A percentile compares a stretch with the other conserved stretches of the same genome.
These are phyloP conservation scores for Chaetomium sp. DNA, from an alignment of 2,329 filamentous ascomycete genomes.

Conservation along the genomic window DNA sequence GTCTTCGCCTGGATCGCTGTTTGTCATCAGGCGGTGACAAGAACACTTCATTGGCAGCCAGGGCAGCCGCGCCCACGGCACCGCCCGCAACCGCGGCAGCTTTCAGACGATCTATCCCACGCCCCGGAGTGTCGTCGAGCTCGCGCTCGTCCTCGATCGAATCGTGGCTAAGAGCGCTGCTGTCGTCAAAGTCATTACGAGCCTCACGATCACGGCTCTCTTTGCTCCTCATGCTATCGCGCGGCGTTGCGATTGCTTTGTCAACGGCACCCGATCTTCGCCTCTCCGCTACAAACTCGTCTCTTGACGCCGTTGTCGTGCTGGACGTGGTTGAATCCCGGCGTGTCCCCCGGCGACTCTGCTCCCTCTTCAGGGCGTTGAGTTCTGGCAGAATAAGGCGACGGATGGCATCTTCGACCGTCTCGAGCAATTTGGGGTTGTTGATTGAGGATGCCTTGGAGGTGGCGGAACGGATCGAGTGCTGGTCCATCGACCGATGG, in stretches of 20 bases:
- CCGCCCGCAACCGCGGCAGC: slow-evolving; percentile 41
- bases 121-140: slow-evolving; percentile 41
- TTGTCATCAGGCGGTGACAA: slow-evolving; percentile 43
- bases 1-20: slow-evolving; percentile 46
- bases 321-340: slow-evolving; percentile 58
- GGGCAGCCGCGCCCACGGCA: slow-evolving; percentile 32
- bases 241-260: slow-evolving; percentile 45
- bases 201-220: slow-evolving; percentile 47
- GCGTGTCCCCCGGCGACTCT: slow-evolving; percentile 67
- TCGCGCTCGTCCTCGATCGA: slow-evolving; percentile 38
- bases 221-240: slow-evolving; percentile 44
- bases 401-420: slow-evolving; percentile 88
- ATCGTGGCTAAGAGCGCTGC: slow-evolving; percentile 41
- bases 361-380: slow-evolving; percentile 83
- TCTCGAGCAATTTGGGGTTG: slow-evolving; percentile 84
- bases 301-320: slow-evolving; percentile 47
- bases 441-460: slow-evolving; percentile 69
- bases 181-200: slow-evolving; percentile 47
- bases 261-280: slow-evolving; percentile 54
- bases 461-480: slow-evolving; percentile 44
- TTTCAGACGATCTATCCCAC: slow-evolving; percentile 38
- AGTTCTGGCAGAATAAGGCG: slow-evolving; percentile 86
- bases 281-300: slow-evolving; percentile 53
- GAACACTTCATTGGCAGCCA: slow-evolving; percentile 27
- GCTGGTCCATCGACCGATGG: slow-evolving; percentile 50